These are phyloP conservation scores for Microdochium paspali DNA, from an alignment of 2,329 filamentous ascomycete genomes.

Conservation along the genomic window DNA sequence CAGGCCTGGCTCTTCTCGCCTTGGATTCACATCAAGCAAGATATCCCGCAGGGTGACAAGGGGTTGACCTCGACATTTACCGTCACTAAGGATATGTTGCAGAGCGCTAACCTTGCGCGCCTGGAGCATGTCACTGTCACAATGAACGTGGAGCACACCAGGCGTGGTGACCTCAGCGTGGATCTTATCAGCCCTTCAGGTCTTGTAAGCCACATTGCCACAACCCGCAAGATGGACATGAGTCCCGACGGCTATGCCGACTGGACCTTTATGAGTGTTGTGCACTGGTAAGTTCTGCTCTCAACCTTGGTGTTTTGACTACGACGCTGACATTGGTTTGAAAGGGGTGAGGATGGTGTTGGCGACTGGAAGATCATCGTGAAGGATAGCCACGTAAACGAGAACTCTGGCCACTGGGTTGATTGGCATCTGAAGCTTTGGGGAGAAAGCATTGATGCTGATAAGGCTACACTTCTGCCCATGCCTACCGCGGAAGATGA, in stretches of 20 bases:
- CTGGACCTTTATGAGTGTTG: slow-evolving; percentile 99
- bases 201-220: slow-evolving; percentile 75
- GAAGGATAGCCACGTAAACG: slow-evolving; percentile 74
- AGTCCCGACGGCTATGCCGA: slow-evolving; percentile 67
- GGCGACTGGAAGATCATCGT: slow-evolving; percentile 89
- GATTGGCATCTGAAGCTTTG: slow-evolving; percentile 94
- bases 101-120: slow-evolving; percentile 71
- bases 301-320: not conserved
- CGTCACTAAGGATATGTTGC: slow-evolving; percentile 72
- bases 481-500: slow-evolving; percentile 80
- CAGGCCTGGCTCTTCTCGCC: slow-evolving; percentile 93
- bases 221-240: slow-evolving; percentile 60
- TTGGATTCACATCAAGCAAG: slow-evolving; percentile 82
- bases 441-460: slow-evolving; percentile 76
- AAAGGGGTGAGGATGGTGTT: slow-evolving; percentile 75
- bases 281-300: slow-evolving; percentile 65
- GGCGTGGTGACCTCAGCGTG: slow-evolving; percentile 84
- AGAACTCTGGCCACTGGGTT: slow-evolving; percentile 65
- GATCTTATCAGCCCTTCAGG: slow-evolving; percentile 80
- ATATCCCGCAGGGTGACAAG: slow-evolving; percentile 74
- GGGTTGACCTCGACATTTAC: slow-evolving; percentile 75
- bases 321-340: slow-evolving; percentile 17
- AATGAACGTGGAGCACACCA: slow-evolving; percentile 87
- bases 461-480: slow-evolving; percentile 65
- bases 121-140: slow-evolving; percentile 94